Evolutionary conservation across 257 asterid species (phyloP), one percentile per base, ranked within the genome.

Genomic region (Fraxinus americana): DNA sequence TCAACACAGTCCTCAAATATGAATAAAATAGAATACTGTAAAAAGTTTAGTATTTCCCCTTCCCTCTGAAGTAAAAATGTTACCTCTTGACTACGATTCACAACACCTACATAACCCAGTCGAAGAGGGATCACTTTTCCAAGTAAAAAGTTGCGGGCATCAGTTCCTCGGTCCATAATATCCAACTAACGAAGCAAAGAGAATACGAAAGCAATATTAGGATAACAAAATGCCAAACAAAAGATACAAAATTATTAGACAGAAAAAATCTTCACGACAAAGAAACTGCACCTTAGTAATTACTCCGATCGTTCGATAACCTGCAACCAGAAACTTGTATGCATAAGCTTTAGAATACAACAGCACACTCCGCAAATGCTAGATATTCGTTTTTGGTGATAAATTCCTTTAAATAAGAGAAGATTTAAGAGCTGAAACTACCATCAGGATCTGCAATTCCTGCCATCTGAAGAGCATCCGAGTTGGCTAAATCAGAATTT

Each of bases 391-490:
- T 19, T 12, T 80, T 36, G 3, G 43, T 16, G 70, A 71, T 32
- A 8, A 57, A 59, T 66, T 50, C 35, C 50, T 75, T 27, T 14
- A 2, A 38, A 78, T 57, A 17, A 73, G 66, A 59, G 4, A 77
- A 74, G 23, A 41, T 48, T 10, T 38, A 66, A 61, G 50, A 34
- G 67, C 29, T 76, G 65, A 84, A 76, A 85, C 71, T 45, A 92
- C 99, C 99, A 80, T 90, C 98, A 35, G 98, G 98, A 84, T 96
- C 99, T 66, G 96, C 98, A 83, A 74, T 88, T 83, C 96, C 94
- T 75, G 99, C 98, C 91, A 96, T 92, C 86, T 96, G 99, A 81
- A 96, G 98, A 75, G 99, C 99, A 84, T 96, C 99, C 52, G 99
- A 96, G 85, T 92, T 96, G 45, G 97, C 97, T 72, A 96, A 81